Base-by-base conservation (phyloP, 2,329 filamentous ascomycete species). In the Penicillium sp. region DNA sequence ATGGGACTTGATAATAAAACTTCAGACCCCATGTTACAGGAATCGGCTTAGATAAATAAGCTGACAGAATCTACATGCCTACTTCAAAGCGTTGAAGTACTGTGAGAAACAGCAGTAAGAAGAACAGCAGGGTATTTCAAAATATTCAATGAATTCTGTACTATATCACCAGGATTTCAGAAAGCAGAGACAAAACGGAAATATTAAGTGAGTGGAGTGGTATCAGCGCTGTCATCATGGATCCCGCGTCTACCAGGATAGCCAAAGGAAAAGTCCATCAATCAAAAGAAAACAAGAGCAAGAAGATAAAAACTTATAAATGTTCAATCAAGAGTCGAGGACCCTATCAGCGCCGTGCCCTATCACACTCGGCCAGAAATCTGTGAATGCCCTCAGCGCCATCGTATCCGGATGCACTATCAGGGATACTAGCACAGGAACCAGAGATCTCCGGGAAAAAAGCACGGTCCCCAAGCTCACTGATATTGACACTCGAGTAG, bases 331-430 rank as follows among this genome's bases (percentile, higher is more conserved):
- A 20, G 25, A 25, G 45, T 9, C 12, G 14, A 20, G 5, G 18
- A 22, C 37, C 22, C 29, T 11, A 42, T 58, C 46, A 58, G 60
- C 56, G 70, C 63, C 62, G 71, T 31, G 78, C 78, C 41, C 75
- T 72, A 69, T 88, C 85, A 63, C 85, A 86, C 60, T 87, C 81
- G 62, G 85, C 82, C 55, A 89, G 77, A 66, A 89, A 89, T 49
- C 79, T 78, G 64, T 86, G 85, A 31, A 89, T 87, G 3, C 85
- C 86, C 65, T 88, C 83, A 14, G 85, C 72, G 5, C 84, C 82
- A 58, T 87, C 85, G 59, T 85, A 86, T 49, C 83, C 83, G 12
- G 85, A 76, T 49, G 70, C 40, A 46, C 65, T 61, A 58, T 74
- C 62, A 27, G 63, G 62, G 18, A 65, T 42, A 33, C 68, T 67